Evolutionary conservation across 2,329 filamentous ascomycete species (phyloP).

Genomic region (Colletotrichum caudatum): DNA sequence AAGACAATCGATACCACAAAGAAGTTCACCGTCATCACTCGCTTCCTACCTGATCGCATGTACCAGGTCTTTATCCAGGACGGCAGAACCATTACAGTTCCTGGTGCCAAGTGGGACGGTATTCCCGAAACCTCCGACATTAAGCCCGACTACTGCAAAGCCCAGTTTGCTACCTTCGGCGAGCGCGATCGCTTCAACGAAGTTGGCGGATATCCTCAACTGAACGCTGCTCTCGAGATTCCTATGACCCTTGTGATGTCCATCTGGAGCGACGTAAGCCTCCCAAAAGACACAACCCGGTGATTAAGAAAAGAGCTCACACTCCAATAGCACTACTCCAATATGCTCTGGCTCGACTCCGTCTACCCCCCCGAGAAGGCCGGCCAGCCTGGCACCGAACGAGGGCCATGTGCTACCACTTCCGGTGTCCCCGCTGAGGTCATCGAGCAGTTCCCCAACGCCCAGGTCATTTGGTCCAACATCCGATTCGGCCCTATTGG

Average conservation of each 20-base stretch:
- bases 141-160: conserved; percentile 65
- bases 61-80: conserved; percentile 42
- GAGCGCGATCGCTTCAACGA: conserved; percentile 63
- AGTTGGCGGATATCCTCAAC: conserved; percentile 65
- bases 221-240: conserved; percentile 62
- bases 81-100: conserved; percentile 32
- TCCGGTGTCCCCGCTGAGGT: conserved; percentile 60
- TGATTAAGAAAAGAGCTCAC: not conserved
- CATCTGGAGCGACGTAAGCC: conserved; percentile 66
- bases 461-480: conserved; percentile 61
- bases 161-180: conserved; percentile 65
- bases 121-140: conserved; percentile 70
- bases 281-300: fast-evolving
- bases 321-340: conserved; percentile 59
- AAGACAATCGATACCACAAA: conserved; percentile 68
- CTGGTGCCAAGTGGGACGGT: conserved; percentile 44
- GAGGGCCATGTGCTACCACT: conserved; percentile 59
- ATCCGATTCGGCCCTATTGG: conserved; percentile 62
- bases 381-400: conserved; percentile 55
- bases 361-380: conserved; percentile 58
- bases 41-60: conserved; percentile 56
- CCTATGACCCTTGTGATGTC: conserved; percentile 74
- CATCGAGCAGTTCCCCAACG: conserved; percentile 52
- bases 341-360: conserved; percentile 75
- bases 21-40: conserved; percentile 72